A percentile compares a stretch with the other conserved stretches of the same genome.
Evolutionary conservation across 768 basidiomycete genomes (phyloP).

Genomic region (Leccinum rimulosum): DNA sequence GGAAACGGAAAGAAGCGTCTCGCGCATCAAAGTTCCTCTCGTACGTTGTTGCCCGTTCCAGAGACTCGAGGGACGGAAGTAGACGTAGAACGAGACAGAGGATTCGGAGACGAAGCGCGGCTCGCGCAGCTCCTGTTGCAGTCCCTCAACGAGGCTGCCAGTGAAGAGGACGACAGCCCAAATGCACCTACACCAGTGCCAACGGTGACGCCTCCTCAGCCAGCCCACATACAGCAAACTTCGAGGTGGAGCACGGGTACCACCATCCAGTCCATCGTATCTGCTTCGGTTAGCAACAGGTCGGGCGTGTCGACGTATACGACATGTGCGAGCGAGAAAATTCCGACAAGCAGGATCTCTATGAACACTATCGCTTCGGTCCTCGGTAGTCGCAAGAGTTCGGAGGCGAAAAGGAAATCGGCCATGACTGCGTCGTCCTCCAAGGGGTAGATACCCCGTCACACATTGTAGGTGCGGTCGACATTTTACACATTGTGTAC

Average conservation of each 20-base stretch:
- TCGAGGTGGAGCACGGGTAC: conserved; percentile 35
- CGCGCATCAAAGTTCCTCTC: conserved; percentile 27
- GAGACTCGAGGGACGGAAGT: conserved; percentile 16
- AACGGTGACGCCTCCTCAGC: conserved; percentile 13
- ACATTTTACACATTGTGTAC: not conserved
- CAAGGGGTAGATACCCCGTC: conserved; percentile 15
- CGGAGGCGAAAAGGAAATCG: conserved; percentile 27
- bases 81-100: conserved; percentile 17
- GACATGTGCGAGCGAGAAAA: conserved; percentile 26
- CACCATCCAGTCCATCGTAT: conserved; percentile 25
- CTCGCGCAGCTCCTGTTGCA: conserved; percentile 32
- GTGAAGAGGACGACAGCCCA: conserved; percentile 5
- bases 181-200: conserved; percentile 5
- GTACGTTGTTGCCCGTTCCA: conserved; percentile 24
- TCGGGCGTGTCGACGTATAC: conserved; percentile 29
- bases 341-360: conserved; percentile 25
- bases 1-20: conserved; percentile 22
- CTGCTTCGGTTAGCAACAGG: conserved; percentile 26
- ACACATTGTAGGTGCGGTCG: conserved; percentile 1
- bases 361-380: conserved; percentile 27
- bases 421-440: conserved; percentile 24
- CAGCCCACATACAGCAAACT: conserved; percentile 17
- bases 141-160: conserved; percentile 19
- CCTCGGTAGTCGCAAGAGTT: conserved; percentile 28
- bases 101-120: conserved; percentile 28